phyloP scores from a whole-genome alignment of 495 filamentous ascomycete genomes.

The Aspergillus ostianus region DNA sequence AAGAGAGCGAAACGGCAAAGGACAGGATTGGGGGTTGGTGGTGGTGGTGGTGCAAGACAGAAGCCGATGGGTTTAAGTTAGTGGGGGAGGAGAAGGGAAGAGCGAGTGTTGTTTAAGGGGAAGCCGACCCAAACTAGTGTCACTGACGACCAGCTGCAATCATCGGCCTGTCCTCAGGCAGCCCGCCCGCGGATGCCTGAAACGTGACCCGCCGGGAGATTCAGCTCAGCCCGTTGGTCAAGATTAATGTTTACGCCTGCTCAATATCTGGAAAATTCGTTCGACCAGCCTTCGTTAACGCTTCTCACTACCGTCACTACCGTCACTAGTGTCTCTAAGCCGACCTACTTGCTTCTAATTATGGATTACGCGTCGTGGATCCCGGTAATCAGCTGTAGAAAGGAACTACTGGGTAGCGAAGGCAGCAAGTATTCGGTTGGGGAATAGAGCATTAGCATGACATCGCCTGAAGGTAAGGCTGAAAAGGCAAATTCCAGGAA shows the following conservation, averaged over 20 bases:
- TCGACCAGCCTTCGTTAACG: no score
- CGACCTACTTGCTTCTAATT: neutral
- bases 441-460: neutral
- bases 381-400: neutral
- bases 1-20: slow-evolving; percentile 13
- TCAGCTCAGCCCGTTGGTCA: neutral
- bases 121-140: slow-evolving; percentile 11
- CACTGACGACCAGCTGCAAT: slow-evolving; percentile 15
- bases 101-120: slow-evolving; percentile 21
- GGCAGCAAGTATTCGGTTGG: neutral
- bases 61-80: slow-evolving; percentile 15
- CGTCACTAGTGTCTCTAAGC: neutral
- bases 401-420: neutral
- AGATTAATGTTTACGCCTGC: neutral
- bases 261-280: neutral
- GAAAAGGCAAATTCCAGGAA: neutral
- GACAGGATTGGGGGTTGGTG: slow-evolving; percentile 21
- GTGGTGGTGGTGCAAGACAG: neutral
- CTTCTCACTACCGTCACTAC: neutral
- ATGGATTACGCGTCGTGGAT: neutral
- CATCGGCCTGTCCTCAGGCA: slow-evolving; percentile 4
- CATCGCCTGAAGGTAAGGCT: neutral
- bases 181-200: slow-evolving; percentile 18
- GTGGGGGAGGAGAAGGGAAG: slow-evolving; percentile 10
- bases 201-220: slow-evolving; percentile 21